A percentile compares a stretch with the other conserved stretches of the same genome.
Conservation (phyloP, 192 early-diverging fungal genomes). For the Chytriomyces confervae region DNA sequence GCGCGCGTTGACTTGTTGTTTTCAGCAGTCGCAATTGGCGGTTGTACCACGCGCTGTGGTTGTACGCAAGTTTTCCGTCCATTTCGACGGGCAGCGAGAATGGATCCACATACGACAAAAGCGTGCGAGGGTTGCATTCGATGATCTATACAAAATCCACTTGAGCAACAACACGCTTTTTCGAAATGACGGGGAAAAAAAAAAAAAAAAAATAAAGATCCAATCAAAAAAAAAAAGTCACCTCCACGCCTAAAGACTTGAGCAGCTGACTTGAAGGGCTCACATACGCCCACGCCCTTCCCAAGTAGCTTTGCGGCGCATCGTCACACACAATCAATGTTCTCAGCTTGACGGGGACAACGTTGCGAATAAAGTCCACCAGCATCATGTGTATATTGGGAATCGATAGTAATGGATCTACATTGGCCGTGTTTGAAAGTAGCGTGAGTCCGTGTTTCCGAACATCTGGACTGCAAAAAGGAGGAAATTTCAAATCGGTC, state of each 20-base stretch:
- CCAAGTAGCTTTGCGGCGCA: neutral
- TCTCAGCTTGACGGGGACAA: conserved; percentile 7
- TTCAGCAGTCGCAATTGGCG: neutral
- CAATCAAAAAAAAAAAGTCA: neutral
- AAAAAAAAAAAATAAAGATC: no score
- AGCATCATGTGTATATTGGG: conserved; percentile 21
- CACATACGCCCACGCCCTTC: neutral
- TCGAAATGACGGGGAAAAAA: no score
- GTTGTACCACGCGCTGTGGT: conserved; percentile 16
- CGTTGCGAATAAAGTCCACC: conserved; percentile 21
- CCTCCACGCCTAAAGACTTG: conserved; percentile 3
- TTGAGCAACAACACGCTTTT: neutral
- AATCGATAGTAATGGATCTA: neutral
- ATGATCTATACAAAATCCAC: neutral
- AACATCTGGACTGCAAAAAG: conserved; percentile 5
- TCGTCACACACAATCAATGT: conserved; percentile 1
- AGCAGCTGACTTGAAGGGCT: neutral
- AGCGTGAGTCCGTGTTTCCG: conserved; percentile 9
- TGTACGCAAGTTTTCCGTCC: neutral
- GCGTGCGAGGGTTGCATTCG: conserved; percentile 4
- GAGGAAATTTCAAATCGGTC: neutral
- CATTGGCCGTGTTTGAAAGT: conserved; percentile 14
- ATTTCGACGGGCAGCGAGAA: conserved; percentile 4
- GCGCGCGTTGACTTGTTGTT: neutral
- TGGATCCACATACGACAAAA: neutral